A percentile compares a stretch with the other conserved stretches of the same genome.
Evolutionary conservation across 495 filamentous ascomycete genomes (phyloP).

Genomic region (Xylaria bambusicola): DNA sequence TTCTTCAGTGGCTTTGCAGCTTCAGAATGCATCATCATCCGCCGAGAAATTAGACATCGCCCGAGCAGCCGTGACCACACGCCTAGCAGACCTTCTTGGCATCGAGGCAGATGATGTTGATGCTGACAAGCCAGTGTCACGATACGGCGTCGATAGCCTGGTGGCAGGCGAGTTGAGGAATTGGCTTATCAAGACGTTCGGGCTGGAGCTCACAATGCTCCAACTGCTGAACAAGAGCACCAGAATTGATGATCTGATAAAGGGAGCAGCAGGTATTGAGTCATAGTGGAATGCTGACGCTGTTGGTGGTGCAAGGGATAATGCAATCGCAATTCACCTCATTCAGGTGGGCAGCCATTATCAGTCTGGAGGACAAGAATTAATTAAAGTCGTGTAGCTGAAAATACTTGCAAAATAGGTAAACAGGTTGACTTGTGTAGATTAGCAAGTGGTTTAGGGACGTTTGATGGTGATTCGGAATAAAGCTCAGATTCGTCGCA

Average conservation of each 20-base stretch:
- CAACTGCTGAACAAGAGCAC: not conserved
- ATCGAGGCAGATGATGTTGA: not conserved
- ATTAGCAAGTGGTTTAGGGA: no score
- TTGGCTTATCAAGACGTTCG: conserved; percentile 38
- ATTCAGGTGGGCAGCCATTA: no score
- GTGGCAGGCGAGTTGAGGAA: conserved; percentile 61
- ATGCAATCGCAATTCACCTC: no score
- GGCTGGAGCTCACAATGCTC: not conserved
- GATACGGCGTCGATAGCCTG: conserved; percentile 59
- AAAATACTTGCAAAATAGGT: no score
- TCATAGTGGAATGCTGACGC: no score
- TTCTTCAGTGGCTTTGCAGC: not conserved
- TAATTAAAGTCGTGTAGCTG: no score
- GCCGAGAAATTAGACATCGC: not conserved
- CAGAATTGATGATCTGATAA: not conserved
- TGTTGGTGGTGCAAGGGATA: no score
- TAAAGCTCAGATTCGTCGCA: no score
- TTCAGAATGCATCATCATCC: not conserved
- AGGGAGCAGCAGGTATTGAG: not conserved
- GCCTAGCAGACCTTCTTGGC: not conserved
- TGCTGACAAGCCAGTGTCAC: not conserved
- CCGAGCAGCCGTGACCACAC: not conserved
- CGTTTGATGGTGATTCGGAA: no score
- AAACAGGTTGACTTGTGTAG: no score
- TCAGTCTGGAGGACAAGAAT: no score